Evolutionary conservation across 192 early-diverging fungal genomes (phyloP).

Genomic region (Coemansia sp.): DNA sequence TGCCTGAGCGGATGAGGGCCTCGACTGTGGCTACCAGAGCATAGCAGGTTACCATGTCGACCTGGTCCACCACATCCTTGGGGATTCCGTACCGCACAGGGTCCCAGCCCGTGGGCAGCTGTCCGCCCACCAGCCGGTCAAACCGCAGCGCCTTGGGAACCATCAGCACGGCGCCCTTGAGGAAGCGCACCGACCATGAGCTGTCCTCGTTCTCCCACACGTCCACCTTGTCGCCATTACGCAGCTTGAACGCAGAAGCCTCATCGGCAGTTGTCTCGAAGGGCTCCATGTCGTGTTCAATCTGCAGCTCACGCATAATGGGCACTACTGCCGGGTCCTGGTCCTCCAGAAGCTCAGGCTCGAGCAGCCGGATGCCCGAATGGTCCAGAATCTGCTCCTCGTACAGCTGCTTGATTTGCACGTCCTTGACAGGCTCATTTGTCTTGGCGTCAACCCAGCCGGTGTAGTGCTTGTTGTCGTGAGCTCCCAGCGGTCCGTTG

Average conservation of each 20-base stretch:
- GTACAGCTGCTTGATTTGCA: conserved; percentile 86
- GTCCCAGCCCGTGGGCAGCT: conserved; percentile 94
- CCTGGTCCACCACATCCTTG: conserved; percentile 84
- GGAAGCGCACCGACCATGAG: conserved; percentile 75
- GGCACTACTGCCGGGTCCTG: conserved; percentile 83
- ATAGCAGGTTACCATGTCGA: conserved; percentile 89
- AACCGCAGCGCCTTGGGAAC: conserved; percentile 93
- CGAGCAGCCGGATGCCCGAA: conserved; percentile 64
- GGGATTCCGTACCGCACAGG: conserved; percentile 91
- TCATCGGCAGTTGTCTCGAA: conserved; percentile 87
- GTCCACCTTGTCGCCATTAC: conserved; percentile 75
- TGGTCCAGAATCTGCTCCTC: conserved; percentile 87
- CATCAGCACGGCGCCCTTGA: conserved; percentile 81
- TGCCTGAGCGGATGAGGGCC: conserved; percentile 83
- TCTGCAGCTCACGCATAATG: conserved; percentile 84
- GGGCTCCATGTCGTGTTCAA: conserved; percentile 81
- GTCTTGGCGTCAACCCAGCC: conserved; percentile 89
- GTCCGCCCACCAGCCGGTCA: conserved; percentile 87
- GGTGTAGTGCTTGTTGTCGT: conserved; percentile 6
- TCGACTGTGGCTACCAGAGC: conserved; percentile 87
- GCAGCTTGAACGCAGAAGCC: conserved; percentile 78
- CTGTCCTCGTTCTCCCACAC: conserved; percentile 51
- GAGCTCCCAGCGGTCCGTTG: conserved; percentile 40
- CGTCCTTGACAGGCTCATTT: conserved; percentile 77
- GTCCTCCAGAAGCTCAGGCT: conserved; percentile 60